A percentile compares a stretch with the other conserved stretches of the same genome.
These are phyloP conservation scores for Penicillium manginii DNA, from an alignment of 495 filamentous ascomycete species.

Conservation along the genomic window DNA sequence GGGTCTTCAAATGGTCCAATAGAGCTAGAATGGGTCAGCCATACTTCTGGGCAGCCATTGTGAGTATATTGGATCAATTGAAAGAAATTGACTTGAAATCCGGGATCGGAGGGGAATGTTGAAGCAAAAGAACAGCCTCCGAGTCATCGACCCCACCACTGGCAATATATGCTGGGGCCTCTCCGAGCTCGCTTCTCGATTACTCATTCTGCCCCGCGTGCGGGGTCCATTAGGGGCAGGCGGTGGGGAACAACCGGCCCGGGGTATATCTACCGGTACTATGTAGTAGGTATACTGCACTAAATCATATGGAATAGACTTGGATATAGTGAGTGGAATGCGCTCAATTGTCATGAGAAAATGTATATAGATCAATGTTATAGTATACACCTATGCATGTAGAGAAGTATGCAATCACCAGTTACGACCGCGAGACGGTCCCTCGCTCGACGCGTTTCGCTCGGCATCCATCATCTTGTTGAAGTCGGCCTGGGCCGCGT, in stretches of 20 bases:
- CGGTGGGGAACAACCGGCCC: constrained; percentile 2
- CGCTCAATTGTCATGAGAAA: background rate
- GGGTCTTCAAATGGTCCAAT: background rate
- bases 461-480: constrained; percentile 48
- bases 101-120: constrained; percentile 5
- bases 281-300: too few relatives aligned
- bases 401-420: constrained; percentile 27
- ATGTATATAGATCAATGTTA: background rate
- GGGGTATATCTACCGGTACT: too few relatives aligned
- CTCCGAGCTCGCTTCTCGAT: constrained; percentile 7
- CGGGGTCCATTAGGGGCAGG: constrained; percentile 2
- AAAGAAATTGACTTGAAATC: constrained; percentile 1
- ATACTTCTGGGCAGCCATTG: constrained; percentile 4
- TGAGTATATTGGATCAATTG: constrained; percentile 1
- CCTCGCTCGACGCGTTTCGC: constrained; percentile 30
- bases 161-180: background rate
- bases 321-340: background rate
- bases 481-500: constrained; percentile 45
- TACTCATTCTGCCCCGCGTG: constrained; percentile 5
- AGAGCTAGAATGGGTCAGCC: background rate
- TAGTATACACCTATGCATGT: background rate
- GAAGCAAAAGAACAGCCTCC: constrained; percentile 5
- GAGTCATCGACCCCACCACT: constrained; percentile 6
- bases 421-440: constrained; percentile 15
- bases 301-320: too few relatives aligned